phyloP scores from a whole-genome alignment of 2,329 filamentous ascomycete species.

The Trichoderma sp. region DNA sequence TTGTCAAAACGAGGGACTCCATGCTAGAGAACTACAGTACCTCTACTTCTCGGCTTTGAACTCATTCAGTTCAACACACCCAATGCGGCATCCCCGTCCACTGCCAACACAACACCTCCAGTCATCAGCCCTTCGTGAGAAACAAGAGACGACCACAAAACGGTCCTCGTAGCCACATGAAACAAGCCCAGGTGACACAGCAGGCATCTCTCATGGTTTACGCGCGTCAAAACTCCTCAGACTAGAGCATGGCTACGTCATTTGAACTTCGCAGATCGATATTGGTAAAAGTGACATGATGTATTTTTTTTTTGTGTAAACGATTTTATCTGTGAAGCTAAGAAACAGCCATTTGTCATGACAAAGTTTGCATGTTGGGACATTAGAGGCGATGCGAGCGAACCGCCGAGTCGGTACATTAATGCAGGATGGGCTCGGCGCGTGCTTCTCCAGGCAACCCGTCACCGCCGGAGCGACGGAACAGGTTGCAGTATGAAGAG shows the following conservation, averaged over 20 bases:
- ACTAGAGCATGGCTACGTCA: slow-evolving; percentile 22
- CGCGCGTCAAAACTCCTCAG: not conserved
- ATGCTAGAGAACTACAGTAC: no score
- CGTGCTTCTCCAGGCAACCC: slow-evolving; percentile 25
- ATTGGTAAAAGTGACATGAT: slow-evolving; percentile 27
- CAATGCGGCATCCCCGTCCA: no score
- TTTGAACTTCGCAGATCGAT: not conserved
- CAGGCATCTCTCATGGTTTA: not conserved
- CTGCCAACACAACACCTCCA: no score
- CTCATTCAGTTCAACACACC: no score
- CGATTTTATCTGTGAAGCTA: slow-evolving; percentile 47
- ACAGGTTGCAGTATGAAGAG: slow-evolving; percentile 30
- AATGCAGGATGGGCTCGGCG: slow-evolving; percentile 28
- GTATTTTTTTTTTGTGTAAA: slow-evolving; percentile 34
- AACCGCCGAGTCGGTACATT: slow-evolving; percentile 30
- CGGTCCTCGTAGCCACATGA: slow-evolving; percentile 1
- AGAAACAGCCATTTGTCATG: slow-evolving; percentile 48
- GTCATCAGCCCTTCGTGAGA: not conserved
- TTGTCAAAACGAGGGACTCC: no score
- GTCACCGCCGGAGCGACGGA: slow-evolving; percentile 27
- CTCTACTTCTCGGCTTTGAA: no score
- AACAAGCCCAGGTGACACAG: slow-evolving; percentile 8
- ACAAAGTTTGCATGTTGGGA: slow-evolving; percentile 44
- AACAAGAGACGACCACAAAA: not conserved
- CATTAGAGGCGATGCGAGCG: slow-evolving; percentile 42